Base-by-base conservation (phyloP, 1,284 basidiomycete genomes). In the Ustilago sp. region DNA sequence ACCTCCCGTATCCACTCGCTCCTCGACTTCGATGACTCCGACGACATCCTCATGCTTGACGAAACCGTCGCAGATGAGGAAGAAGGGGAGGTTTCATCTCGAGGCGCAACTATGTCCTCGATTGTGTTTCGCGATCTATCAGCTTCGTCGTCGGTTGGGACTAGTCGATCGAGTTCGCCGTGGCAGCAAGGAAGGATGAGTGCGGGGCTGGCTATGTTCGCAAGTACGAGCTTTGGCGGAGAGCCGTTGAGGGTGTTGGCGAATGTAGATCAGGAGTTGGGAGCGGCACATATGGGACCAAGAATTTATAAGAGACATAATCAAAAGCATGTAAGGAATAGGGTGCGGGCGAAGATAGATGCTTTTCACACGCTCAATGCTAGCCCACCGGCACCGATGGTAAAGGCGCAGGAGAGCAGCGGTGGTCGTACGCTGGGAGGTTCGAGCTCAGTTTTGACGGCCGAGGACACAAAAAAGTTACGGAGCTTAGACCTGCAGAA, bases 21-120 rank as follows among this genome's bases (percentile, higher is more conserved):
- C 34, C 32, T 70, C 38, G 70, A 74, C 43, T 63, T 59, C 41
- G 58, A 61, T 4, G 45, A 65, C 11, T 56, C 51, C 41, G 58
- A 60, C 12, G 74, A 73, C 19, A 19, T 53, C 3, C 23, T 31
- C 35, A 67, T 63, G 70, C 58, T 39, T 9, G 47, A 58, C 28
- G 47, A 41, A 19, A 47, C 52, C 6, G 56, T 53, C 6, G 56
- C 53, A 28, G 69, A 68, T 19, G 59, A 54, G 13, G 72, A 77
- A 13, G 60, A 66, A 17, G 74, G 66, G 3, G 56, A 65, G 41
- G 68, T 74, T 8, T 77, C 75, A 3, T 50, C 75, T 6, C 60
- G 67, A 4, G 75, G 75, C 17, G 71, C 75, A 9, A 77, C 70
- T 35, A 77, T 77, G 70, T 73, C 75, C n/a, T 74, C 70, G 8